These are phyloP conservation scores for Cardamine resedifolia DNA, from an alignment of 345 rosid genomes.

Conservation along the genomic window DNA sequence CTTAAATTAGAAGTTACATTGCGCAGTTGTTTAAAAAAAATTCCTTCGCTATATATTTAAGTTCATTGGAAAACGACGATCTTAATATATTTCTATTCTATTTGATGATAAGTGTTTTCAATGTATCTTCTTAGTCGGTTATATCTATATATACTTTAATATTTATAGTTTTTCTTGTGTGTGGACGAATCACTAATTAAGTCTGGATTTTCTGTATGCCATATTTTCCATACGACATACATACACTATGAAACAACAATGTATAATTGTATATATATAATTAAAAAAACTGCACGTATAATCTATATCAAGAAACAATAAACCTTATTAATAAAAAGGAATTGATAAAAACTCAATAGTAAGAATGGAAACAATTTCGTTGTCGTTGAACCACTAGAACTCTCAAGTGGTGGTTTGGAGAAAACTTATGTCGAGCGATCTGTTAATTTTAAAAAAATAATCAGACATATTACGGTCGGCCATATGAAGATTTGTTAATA, in stretches of 20 bases:
- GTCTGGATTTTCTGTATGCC: neutral
- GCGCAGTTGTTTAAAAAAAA: neutral
- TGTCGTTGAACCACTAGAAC: neutral
- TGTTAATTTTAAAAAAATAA: neutral
- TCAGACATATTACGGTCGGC: neutral
- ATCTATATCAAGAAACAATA: neutral
- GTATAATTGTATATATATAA: neutral
- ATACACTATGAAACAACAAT: neutral
- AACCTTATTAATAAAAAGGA: neutral
- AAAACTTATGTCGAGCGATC: too few relatives aligned
- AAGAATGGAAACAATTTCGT: neutral
- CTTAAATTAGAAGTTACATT: conserved; percentile 13
- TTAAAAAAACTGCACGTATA: neutral
- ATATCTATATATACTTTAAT: neutral
- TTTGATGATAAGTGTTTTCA: neutral
- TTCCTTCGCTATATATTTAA: neutral
- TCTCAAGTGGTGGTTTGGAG: too few relatives aligned
- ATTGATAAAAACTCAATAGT: neutral
- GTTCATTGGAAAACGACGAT: neutral
- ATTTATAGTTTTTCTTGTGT: neutral
- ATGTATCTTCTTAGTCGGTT: neutral
- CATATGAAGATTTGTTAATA: neutral
- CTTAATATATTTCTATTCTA: neutral
- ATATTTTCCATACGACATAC: neutral
- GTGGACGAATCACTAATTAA: neutral